A percentile compares a stretch with the other conserved stretches of the same genome.
phyloP scores from a whole-genome alignment of 2,329 filamentous ascomycete genomes.

The Drechslerella coelobrocha region DNA sequence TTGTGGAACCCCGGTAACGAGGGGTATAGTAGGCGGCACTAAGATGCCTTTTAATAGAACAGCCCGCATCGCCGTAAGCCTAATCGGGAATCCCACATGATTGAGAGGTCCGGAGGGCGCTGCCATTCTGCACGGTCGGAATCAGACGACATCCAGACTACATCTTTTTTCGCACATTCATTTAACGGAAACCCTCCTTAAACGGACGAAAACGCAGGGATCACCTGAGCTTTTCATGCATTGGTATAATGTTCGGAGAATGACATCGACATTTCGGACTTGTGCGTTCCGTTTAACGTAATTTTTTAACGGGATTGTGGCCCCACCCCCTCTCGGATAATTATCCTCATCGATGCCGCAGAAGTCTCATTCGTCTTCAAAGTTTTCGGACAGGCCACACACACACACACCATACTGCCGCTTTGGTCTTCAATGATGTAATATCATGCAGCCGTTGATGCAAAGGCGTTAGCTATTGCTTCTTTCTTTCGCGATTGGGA shows the following conservation, averaged over 20 bases:
- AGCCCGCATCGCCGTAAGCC: slow-evolving; percentile 43
- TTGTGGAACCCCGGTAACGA: slow-evolving; percentile 45
- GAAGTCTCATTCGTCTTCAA: background rate
- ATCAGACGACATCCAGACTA: slow-evolving; percentile 31
- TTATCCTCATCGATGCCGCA: slow-evolving; percentile 4
- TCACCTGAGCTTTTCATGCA: slow-evolving; percentile 20
- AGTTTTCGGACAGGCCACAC: background rate
- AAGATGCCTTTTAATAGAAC: slow-evolving; percentile 44
- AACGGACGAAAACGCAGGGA: slow-evolving; percentile 24
- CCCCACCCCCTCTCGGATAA: slow-evolving; percentile 1
- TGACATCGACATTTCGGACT: background rate
- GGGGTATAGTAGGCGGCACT: slow-evolving; percentile 34
- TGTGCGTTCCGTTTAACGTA: background rate
- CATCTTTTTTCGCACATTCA: slow-evolving; percentile 1
- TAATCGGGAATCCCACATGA: slow-evolving; percentile 18
- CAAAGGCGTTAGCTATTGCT: slow-evolving; percentile 2
- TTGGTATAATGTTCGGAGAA: slow-evolving; percentile 38
- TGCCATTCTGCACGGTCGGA: slow-evolving; percentile 24
- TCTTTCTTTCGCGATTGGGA: background rate
- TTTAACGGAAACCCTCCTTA: slow-evolving; percentile 34
- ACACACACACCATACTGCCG: background rate
- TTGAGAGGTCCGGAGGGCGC: background rate
- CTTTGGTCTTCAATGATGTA: slow-evolving; percentile 4
- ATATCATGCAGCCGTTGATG: background rate
- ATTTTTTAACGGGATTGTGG: slow-evolving; percentile 2